Percentiles rank a stretch among this genome's conserved stretches.
phyloP scores from a whole-genome alignment of 805 yeast species.

The Saturnispora kantuleensis region DNA sequence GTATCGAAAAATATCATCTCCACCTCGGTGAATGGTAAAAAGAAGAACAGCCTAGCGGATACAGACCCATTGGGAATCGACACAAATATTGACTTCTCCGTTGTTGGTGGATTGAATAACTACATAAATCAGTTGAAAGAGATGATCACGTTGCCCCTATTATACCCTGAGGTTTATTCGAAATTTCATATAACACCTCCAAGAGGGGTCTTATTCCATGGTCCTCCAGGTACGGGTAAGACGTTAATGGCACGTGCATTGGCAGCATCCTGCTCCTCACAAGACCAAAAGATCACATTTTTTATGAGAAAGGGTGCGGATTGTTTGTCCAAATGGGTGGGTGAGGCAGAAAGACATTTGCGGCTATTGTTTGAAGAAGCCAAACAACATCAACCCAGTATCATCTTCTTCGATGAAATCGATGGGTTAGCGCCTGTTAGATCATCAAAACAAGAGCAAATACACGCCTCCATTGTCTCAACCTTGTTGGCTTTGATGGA shows the following conservation, averaged over 20 bases:
- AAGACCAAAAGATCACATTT: slow-evolving; percentile 79
- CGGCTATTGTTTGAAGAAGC: slow-evolving; percentile 92
- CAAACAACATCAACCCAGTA: slow-evolving; percentile 87
- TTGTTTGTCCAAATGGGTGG: slow-evolving; percentile 95
- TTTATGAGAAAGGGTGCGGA: slow-evolving; percentile 99
- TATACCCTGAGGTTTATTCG: slow-evolving; percentile 89
- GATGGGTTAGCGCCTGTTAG: slow-evolving; percentile 98
- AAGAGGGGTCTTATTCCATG: slow-evolving; percentile 93
- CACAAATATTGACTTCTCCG: slow-evolving; percentile 47
- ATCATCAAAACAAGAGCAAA: slow-evolving; percentile 95
- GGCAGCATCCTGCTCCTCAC: slow-evolving; percentile 88
- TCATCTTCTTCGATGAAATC: slow-evolving; percentile 94
- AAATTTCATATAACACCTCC: slow-evolving; percentile 91
- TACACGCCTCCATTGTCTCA: slow-evolving; percentile 94
- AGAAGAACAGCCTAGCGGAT: slow-evolving; percentile 66
- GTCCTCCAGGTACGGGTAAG: slow-evolving; percentile 99
- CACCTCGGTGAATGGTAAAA: slow-evolving; percentile 17
- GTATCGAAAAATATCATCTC: slow-evolving; percentile 18
- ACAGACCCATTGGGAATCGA: slow-evolving; percentile 88
- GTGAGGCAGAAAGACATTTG: slow-evolving; percentile 95
- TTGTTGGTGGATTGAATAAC: slow-evolving; percentile 85
- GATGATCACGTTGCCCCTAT: slow-evolving; percentile 88
- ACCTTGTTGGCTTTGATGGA: slow-evolving; percentile 94
- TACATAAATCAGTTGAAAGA: slow-evolving; percentile 90
- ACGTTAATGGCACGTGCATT: slow-evolving; percentile 96